These are phyloP conservation scores for Nannochloris sp. DNA, from an alignment of 139 green algal genomes.

Conservation along the genomic window DNA sequence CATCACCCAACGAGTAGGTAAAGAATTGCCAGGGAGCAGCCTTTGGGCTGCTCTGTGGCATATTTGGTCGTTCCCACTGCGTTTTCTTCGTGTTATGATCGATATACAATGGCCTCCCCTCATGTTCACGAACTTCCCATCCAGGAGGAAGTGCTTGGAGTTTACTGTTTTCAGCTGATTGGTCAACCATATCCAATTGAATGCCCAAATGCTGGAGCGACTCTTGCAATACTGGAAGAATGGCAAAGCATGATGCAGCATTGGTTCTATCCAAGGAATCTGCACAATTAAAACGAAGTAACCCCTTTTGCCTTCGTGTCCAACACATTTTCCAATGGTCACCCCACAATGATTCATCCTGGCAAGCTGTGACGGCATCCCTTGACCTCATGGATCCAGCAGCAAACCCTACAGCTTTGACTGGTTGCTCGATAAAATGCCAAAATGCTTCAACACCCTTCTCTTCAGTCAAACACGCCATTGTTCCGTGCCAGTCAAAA, in stretches of 20 bases:
- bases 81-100: conserved; percentile 89
- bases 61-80: conserved; percentile 58
- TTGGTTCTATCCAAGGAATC: conserved; percentile 98
- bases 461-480: conserved; percentile 74
- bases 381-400: conserved; percentile 1
- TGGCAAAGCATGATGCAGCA: conserved; percentile 84
- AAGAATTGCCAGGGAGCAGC: conserved; percentile 18
- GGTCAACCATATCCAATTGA: conserved; percentile 20
- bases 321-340: conserved; percentile 41
- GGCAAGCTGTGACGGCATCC: neutral
- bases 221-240: conserved; percentile 45
- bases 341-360: conserved; percentile 14
- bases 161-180: neutral
- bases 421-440: conserved; percentile 46
- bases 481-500: conserved; percentile 96
- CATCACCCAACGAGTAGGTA: conserved; percentile 19
- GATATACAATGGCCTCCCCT: conserved; percentile 82
- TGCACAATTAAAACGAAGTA: conserved; percentile 94
- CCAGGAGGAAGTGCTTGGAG: conserved; percentile 31
- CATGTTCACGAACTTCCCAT: conserved; percentile 83
- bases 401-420: conserved; percentile 23
- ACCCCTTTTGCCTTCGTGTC: conserved; percentile 44
- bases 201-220: conserved; percentile 52
- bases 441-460: conserved; percentile 85
- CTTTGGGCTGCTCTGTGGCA: neutral